These are phyloP conservation scores for Schizopora paradoxa DNA, from an alignment of 1,284 basidiomycete genomes.

Conservation along the genomic window DNA sequence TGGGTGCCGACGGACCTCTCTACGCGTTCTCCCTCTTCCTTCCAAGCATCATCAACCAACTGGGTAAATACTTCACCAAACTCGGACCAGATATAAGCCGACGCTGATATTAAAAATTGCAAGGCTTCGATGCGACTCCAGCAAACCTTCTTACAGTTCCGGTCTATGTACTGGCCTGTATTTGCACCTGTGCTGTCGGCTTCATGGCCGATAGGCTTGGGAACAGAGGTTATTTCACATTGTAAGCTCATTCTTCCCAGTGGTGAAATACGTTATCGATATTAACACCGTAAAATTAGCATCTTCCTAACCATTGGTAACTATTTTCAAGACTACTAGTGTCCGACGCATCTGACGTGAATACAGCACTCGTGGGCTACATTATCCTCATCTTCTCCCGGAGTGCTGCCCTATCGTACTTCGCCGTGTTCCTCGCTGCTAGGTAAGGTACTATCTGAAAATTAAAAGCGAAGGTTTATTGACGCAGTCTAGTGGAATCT, in stretches of 20 bases:
- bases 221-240: slow-evolving; percentile 53
- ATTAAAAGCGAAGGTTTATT: not conserved
- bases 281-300: slow-evolving; percentile 20
- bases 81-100: not conserved
- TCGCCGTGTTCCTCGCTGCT: slow-evolving; percentile 66
- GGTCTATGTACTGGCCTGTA: slow-evolving; percentile 61
- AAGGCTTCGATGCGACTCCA: slow-evolving; percentile 61
- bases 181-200: slow-evolving; percentile 58
- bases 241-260: slow-evolving; percentile 37
- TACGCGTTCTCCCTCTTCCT: slow-evolving; percentile 33
- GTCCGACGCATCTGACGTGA: slow-evolving; percentile 20
- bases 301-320: slow-evolving; percentile 35
- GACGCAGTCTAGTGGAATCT: slow-evolving; percentile 51
- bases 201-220: slow-evolving; percentile 58
- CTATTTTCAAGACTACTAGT: slow-evolving; percentile 4
- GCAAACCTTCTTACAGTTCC: slow-evolving; percentile 73
- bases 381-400: slow-evolving; percentile 61
- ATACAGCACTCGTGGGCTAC: slow-evolving; percentile 48
- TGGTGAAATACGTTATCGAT: not conserved
- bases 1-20: slow-evolving; percentile 35
- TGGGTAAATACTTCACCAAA: slow-evolving; percentile 5
- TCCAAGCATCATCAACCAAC: slow-evolving; percentile 8
- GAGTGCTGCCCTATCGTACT: slow-evolving; percentile 60
- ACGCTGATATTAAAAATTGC: slow-evolving; percentile 16
- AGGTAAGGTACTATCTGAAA: slow-evolving; percentile 34